Evolutionary conservation across 2,329 filamentous ascomycete species (phyloP).

Genomic region (Raffaelea ambrosiae): DNA sequence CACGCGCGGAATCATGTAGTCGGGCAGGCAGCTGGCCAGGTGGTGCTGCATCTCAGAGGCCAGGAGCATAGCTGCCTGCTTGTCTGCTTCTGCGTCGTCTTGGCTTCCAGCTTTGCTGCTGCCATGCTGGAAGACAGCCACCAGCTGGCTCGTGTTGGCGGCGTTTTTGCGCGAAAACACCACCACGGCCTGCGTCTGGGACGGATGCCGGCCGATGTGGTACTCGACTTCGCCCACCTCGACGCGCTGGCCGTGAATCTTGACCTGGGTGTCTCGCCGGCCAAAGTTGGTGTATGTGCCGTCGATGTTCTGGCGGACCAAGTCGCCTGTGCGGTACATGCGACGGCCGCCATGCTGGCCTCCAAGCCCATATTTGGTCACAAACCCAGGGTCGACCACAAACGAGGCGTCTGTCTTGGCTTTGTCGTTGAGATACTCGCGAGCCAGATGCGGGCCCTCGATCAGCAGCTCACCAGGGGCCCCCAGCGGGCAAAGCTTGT

Average conservation of each 20-base stretch:
- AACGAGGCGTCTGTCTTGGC: conserved; percentile 4
- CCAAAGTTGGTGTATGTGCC: not conserved
- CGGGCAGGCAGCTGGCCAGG: not conserved
- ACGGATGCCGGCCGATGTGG: too few species aligned
- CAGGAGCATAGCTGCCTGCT: too few species aligned
- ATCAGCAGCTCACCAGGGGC: conserved; percentile 51
- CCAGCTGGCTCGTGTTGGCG: too few species aligned
- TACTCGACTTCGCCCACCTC: conserved; percentile 1
- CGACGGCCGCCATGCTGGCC: not conserved
- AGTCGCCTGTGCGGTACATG: conserved; percentile 5
- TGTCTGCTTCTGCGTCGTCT: not conserved
- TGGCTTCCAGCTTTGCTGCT: too few species aligned
- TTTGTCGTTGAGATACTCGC: conserved; percentile 16
- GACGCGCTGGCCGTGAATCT: conserved; percentile 4
- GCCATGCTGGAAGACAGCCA: too few species aligned
- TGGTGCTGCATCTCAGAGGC: too few species aligned
- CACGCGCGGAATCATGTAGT: conserved; percentile 1
- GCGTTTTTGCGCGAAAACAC: too few species aligned
- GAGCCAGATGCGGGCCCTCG: conserved; percentile 43
- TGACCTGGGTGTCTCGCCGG: conserved; percentile 5
- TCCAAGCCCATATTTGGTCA: not conserved
- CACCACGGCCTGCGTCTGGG: not conserved
- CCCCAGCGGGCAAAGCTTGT: conserved; percentile 43
- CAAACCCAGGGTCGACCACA: not conserved
- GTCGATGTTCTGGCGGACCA: not conserved